Base-by-base conservation (phyloP, 1,139 yeast species). In the Yamadazyma atlantica region DNA sequence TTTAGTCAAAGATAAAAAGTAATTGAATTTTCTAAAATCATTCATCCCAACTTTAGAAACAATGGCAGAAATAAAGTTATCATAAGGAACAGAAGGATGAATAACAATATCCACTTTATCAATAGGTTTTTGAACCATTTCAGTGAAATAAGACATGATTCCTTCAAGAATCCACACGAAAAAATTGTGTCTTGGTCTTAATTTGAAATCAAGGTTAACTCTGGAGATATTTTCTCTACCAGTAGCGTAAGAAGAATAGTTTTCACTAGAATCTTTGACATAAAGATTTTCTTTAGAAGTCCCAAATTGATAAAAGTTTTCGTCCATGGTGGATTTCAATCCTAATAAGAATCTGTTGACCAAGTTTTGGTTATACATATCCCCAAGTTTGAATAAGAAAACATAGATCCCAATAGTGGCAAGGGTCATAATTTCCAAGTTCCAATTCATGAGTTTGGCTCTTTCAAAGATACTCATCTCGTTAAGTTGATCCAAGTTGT, bases 21-120 rank as follows among this genome's bases (percentile, higher is more conserved):
- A 92, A 66, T 85, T 83, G 45, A 77, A 78, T 35, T 74, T 80
- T 65, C 97, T 85, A 44, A 74, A 71, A 40, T 76, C 74, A 59
- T 82, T 81, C 97, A 92, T 88, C 45, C 80, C 79, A 39, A 80
- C 72, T 66, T 92, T 92, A 58, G 94, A 82, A 29, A 89, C 96
- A 56, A 92, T 68, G 16, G 94, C 92, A 59, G 85, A 75, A 47
- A 89, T 80, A 51, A 85, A 89, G 55, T 82, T 82, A 54, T 75
- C 80, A 51, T 73, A 77, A 35, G 67, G 75, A 32, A 71, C 71
- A 48, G 77, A 76, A 31, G 89, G 85, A 38, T 72, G 72, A 46
- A 88, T 77, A 32, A 70, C 71, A 45, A 90, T 66, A 32, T 77
- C 81, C 39, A 83, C 78, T 44, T 64, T 68, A 58, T 86, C 95